phyloP scores from a whole-genome alignment of 352 stramenopile genomes.

The Phytopythium oedochilum region DNA sequence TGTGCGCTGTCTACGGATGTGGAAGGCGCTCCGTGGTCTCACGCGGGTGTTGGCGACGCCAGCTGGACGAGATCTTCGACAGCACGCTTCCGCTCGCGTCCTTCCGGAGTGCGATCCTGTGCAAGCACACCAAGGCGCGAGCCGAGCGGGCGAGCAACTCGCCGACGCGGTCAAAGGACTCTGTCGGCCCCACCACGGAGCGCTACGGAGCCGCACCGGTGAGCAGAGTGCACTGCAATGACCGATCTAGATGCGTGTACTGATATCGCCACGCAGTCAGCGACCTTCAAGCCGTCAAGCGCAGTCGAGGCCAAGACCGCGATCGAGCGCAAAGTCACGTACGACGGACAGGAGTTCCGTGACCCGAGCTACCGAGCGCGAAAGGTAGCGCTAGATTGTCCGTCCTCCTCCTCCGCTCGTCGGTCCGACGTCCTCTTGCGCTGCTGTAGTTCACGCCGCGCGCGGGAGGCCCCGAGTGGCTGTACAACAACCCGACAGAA shows the following conservation, averaged over 20 bases:
- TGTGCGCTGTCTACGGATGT: background rate
- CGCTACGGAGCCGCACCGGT: constrained; percentile 9
- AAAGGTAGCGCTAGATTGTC: constrained; percentile 20
- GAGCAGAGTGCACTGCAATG: background rate
- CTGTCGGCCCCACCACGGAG: background rate
- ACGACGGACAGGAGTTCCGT: constrained; percentile 46
- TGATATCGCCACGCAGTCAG: constrained; percentile 10
- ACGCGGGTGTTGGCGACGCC: background rate
- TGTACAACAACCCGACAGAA: constrained; percentile 36
- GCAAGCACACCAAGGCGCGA: constrained; percentile 60
- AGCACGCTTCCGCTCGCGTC: constrained; percentile 39
- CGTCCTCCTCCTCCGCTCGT: background rate
- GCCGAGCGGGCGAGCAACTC: constrained; percentile 8
- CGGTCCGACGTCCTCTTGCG: background rate
- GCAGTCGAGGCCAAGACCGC: constrained; percentile 41
- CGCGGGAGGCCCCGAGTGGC: constrained; percentile 35
- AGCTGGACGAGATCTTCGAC: constrained; percentile 65
- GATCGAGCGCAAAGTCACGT: constrained; percentile 50
- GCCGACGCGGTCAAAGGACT: constrained; percentile 6
- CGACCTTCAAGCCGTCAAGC: constrained; percentile 44
- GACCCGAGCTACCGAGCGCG: constrained; percentile 26
- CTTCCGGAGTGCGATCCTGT: constrained; percentile 58
- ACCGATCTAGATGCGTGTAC: too few relatives aligned
- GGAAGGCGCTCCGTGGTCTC: background rate
- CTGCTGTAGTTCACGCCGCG: constrained; percentile 10